Percentiles rank a stretch among this genome's conserved stretches.
Evolutionary conservation across 1,284 basidiomycete species (phyloP).

Genomic region (Naganishia liquefaciens): DNA sequence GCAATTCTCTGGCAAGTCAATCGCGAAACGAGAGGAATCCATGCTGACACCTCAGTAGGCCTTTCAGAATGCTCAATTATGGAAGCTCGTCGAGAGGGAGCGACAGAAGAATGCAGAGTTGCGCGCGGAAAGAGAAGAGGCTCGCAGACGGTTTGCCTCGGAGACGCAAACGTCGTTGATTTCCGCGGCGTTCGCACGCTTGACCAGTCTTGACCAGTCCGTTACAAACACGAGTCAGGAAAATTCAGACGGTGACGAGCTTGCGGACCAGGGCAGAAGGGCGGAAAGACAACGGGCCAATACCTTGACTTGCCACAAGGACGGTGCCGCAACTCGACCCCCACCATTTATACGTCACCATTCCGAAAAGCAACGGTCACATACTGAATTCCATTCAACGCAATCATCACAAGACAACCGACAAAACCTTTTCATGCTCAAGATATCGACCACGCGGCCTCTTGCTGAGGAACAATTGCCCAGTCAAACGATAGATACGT

Average conservation of each 20-base stretch:
- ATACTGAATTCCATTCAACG: background rate
- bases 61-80: constrained; percentile 80
- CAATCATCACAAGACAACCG: background rate
- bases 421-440: constrained; percentile 14
- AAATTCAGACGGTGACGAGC: background rate
- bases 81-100: constrained; percentile 87
- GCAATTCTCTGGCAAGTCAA: constrained; percentile 63
- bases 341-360: constrained; percentile 1
- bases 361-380: constrained; percentile 8
- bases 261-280: background rate
- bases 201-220: background rate
- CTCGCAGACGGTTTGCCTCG: background rate
- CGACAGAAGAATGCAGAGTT: constrained; percentile 43
- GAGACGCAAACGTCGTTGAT: background rate
- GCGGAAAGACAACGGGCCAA: constrained; percentile 10
- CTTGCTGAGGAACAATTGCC: constrained; percentile 1
- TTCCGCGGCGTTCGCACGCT: background rate
- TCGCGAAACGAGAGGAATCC: background rate
- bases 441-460: constrained; percentile 11
- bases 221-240: background rate
- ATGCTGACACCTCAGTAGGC: constrained; percentile 49
- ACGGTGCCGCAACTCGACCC: background rate
- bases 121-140: constrained; percentile 12
- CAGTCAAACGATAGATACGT: background rate
- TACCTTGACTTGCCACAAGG: background rate